Evolutionary conservation across 345 rosid genomes (phyloP).

Genomic region (Arabidopsis thaliana): TAIR10.1 NC_003070.9:17165001-17165500

Average conservation of each 20-base stretch:
- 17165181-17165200: background rate
- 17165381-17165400: constrained; percentile 39
- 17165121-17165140: background rate
- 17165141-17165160: background rate
- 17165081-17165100: too few species aligned
- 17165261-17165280: constrained; percentile 24
- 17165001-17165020: too few species aligned
- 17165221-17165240: background rate
- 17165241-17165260: constrained; percentile 5
- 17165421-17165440: constrained; percentile 95
- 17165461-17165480: constrained; percentile 55
- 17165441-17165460: constrained; percentile 70
- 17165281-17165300: constrained; percentile 5
- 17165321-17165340: constrained; percentile 32
- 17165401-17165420: constrained; percentile 34
- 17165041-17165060: too few species aligned
- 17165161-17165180: constrained; percentile 3
- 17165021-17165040: too few species aligned
- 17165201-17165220: background rate
- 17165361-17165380: constrained; percentile 21
- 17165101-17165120: background rate
- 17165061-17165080: too few species aligned
- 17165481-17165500: constrained; percentile 71
- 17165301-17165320: constrained; percentile 34
- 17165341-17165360: constrained; percentile 32